These are phyloP conservation scores for Penicillium canescens DNA, from an alignment of 495 filamentous ascomycete species.

Conservation along the genomic window DNA sequence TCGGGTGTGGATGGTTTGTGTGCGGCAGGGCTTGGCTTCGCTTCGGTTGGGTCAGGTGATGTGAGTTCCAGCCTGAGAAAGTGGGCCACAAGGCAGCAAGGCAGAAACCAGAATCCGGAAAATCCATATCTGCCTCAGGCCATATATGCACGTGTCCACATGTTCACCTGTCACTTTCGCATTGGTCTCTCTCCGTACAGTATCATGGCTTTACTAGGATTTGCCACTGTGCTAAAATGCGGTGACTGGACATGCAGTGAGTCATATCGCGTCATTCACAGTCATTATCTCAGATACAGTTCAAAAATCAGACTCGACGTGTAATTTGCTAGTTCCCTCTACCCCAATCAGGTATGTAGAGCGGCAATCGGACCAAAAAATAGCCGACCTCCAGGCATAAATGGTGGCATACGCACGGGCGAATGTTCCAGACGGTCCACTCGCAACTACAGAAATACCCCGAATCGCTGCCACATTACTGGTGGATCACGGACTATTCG, in stretches of 20 bases:
- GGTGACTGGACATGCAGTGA: too few relatives aligned
- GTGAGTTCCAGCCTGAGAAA: conserved; percentile 22
- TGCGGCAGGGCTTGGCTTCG: conserved; percentile 51
- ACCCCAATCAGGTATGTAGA: background rate
- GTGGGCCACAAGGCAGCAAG: background rate
- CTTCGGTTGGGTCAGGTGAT: conserved; percentile 47
- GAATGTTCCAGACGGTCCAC: background rate
- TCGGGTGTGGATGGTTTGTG: conserved; percentile 40
- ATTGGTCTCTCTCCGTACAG: too few relatives aligned
- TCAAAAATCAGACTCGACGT: too few relatives aligned
- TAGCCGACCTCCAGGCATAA: background rate
- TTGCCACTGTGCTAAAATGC: too few relatives aligned
- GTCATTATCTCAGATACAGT: too few relatives aligned
- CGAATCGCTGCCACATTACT: background rate
- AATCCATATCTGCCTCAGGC: too few relatives aligned
- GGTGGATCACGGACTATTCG: background rate
- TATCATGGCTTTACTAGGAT: too few relatives aligned
- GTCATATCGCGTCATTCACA: too few relatives aligned
- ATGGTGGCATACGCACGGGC: background rate
- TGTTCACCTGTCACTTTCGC: too few relatives aligned
- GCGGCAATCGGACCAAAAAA: background rate
- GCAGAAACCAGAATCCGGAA: background rate
- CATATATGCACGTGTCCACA: too few relatives aligned
- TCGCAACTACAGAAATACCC: too few relatives aligned
- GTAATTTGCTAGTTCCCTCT: too few relatives aligned